A percentile compares a stretch with the other conserved stretches of the same genome.
Conservation (phyloP, 1,139 yeast genomes). For the Nakaseomyces kungkrabaensis region DNA sequence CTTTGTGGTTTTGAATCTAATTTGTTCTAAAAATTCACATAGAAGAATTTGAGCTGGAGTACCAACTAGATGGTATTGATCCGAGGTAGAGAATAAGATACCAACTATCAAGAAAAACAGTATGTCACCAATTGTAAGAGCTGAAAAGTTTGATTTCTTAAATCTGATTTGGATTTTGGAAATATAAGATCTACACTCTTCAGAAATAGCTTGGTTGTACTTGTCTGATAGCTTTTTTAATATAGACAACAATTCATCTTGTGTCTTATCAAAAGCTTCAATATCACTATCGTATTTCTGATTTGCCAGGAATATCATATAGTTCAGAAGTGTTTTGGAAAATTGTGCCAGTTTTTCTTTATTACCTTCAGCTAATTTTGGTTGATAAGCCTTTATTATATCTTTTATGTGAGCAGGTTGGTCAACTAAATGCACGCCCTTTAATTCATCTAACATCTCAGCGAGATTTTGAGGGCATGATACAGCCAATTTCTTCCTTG, state of each 20-base stretch:
- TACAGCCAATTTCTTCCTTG: slow-evolving; percentile 9
- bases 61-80: slow-evolving; percentile 83
- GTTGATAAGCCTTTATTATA: slow-evolving; percentile 56
- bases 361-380: slow-evolving; percentile 72
- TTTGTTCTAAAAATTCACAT: slow-evolving; percentile 56
- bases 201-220: slow-evolving; percentile 56
- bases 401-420: slow-evolving; percentile 43
- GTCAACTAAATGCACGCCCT: slow-evolving; percentile 34
- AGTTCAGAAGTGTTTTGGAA: slow-evolving; percentile 55
- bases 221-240: slow-evolving; percentile 55
- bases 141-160: slow-evolving; percentile 16
- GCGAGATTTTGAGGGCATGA: slow-evolving; percentile 52
- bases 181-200: slow-evolving; percentile 41
- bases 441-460: slow-evolving; percentile 38
- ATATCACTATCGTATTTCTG: slow-evolving; percentile 24
- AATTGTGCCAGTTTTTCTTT: slow-evolving; percentile 63
- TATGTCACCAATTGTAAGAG: slow-evolving; percentile 38
- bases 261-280: slow-evolving; percentile 25
- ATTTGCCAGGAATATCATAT: slow-evolving; percentile 45
- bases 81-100: slow-evolving; percentile 80
- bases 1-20: slow-evolving; percentile 32
- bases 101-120: slow-evolving; percentile 66
- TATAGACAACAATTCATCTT: slow-evolving; percentile 40
- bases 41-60: slow-evolving; percentile 74
- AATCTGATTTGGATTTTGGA: slow-evolving; percentile 43